Evolutionary conservation across 2,329 filamentous ascomycete genomes (phyloP), one percentile per base, ranked within the genome.

Genomic region (Fulvia fulva): DNA sequence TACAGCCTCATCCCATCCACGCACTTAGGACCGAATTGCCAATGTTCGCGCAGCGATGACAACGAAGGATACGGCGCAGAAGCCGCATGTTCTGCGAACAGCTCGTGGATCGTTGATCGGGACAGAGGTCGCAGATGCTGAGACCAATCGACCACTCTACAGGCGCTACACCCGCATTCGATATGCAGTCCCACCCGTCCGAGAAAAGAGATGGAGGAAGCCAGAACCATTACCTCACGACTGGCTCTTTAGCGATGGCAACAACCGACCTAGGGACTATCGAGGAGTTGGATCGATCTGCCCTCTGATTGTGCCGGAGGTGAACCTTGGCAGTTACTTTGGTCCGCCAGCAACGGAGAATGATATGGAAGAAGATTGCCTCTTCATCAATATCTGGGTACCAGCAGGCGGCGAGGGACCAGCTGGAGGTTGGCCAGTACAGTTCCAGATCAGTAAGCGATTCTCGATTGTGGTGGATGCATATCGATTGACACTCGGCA

Each of bases 371-470:
- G 62, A 63, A 30, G 62, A 63, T 46, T 63, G 62, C 44, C 43
- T 63, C 16, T 63, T 61, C 49, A 32, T 63, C 43, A 61, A 63
- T 14, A 58, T 63, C 19, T 63, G 59, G 59, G 59, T 61, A 19
- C 62, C 62, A n/a, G 59, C 57, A 25, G 62, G 59, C 28, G 62
- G 56, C 19, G 55, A 53, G 37, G 45, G 50, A 26, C 57, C 59
- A 7, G 46, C 51, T 6, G 54, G 46, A 46, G 62, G 62, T n/a
- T 63, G 59, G 57, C 59, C 62, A 19, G 59, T 63, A 21, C 62
- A 63, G 22, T 63, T 63, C 26, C 32, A 56, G 16, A 58, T 62
- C 32, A 57, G 59, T 61, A 44, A 44, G 59, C 47, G 11, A 23
- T 21, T 11, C 4, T 7, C 12, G 14, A 1, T 5, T n/a, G 5